These are phyloP conservation scores for Ailanthus altissimus DNA, from an alignment of 345 rosid species.

Conservation along the genomic window DNA sequence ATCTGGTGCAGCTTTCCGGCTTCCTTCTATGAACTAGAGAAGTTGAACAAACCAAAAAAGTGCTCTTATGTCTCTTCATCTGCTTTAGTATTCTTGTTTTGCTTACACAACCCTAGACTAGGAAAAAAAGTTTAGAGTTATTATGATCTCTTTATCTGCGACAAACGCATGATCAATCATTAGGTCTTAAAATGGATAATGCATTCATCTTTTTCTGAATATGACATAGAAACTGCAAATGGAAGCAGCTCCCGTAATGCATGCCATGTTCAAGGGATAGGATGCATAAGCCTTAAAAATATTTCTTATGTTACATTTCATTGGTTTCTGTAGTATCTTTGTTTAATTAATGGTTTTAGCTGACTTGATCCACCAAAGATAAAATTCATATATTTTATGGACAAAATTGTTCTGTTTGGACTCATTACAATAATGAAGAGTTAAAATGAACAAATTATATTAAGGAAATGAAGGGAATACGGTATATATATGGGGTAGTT, in stretches of 20 bases:
- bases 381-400: conserved; percentile 9
- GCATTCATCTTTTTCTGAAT: conserved; percentile 1
- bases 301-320: background rate
- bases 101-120: background rate
- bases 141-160: background rate
- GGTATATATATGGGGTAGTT: conserved; percentile 15
- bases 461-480: background rate
- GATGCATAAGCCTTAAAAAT: conserved; percentile 16
- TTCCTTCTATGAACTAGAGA: background rate
- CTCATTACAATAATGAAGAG: too few relatives aligned
- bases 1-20: background rate
- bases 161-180: conserved; percentile 17
- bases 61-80: background rate
- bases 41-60: background rate
- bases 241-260: conserved; percentile 33
- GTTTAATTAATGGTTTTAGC: conserved; percentile 19
- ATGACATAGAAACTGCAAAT: conserved; percentile 7
- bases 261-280: conserved; percentile 38
- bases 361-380: conserved; percentile 18
- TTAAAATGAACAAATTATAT: background rate
- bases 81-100: background rate
- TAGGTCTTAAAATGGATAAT: background rate
- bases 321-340: conserved; percentile 14
- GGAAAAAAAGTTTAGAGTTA: background rate
- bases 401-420: background rate